Conservation (phyloP, 257 asterid species). For the Penstemon barbatus region DNA sequence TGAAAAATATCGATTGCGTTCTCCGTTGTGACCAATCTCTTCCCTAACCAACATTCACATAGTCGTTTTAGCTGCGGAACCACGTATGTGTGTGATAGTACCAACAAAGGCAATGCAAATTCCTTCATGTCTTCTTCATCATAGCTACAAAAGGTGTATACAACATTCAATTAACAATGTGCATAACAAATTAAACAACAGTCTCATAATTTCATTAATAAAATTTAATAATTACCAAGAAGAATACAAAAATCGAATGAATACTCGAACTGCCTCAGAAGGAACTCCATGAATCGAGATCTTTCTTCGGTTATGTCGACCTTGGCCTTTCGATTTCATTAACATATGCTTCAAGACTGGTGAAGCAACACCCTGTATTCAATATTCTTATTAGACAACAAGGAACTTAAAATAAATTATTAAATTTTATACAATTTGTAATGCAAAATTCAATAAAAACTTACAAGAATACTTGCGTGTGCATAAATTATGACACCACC, state of each 20-base stretch:
- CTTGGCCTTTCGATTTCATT: slow-evolving; percentile 36
- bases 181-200: not conserved
- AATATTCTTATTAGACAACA: not conserved
- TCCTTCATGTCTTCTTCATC: slow-evolving; percentile 69
- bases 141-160: slow-evolving; percentile 39
- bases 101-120: slow-evolving; percentile 61
- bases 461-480: too few species aligned
- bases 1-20: slow-evolving; percentile 74
- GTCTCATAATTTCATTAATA: not conserved
- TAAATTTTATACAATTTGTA: not conserved
- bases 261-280: slow-evolving; percentile 70
- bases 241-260: slow-evolving; percentile 77
- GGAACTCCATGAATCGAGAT: slow-evolving; percentile 75
- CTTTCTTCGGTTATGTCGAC: slow-evolving; percentile 34
- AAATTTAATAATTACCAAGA: slow-evolving; percentile 52
- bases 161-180: slow-evolving; percentile 13
- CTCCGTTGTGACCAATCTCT: slow-evolving; percentile 48
- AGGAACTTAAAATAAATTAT: not conserved
- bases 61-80: slow-evolving; percentile 60
- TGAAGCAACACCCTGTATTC: slow-evolving; percentile 67
- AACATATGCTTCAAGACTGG: slow-evolving; percentile 72
- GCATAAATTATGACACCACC: too few species aligned
- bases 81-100: slow-evolving; percentile 68
- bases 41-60: slow-evolving; percentile 68
- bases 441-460: not conserved